Evolutionary conservation across 208 protist genomes (phyloP).

Genomic region (Leishmania major): DNA sequence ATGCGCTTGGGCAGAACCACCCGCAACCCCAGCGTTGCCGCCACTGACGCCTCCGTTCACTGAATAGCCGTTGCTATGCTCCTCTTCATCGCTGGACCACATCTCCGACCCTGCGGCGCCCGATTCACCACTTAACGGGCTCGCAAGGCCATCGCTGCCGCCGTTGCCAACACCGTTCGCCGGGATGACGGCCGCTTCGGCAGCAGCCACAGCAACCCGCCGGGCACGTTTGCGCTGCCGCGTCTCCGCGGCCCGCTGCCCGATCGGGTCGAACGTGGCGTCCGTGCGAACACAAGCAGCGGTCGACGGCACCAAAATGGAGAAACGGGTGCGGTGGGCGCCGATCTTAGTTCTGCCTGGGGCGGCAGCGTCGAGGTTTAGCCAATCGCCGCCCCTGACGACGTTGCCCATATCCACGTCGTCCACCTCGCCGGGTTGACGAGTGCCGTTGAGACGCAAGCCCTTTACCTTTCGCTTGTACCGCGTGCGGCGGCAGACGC

Average conservation of each 20-base stretch:
- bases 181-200: slow-evolving; percentile 14
- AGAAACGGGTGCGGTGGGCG: slow-evolving; percentile 1
- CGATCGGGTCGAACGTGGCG: slow-evolving; percentile 68
- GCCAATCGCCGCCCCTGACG: slow-evolving; percentile 50
- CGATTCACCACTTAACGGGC: not conserved
- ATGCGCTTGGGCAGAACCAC: not conserved
- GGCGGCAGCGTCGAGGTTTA: slow-evolving; percentile 21
- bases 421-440: slow-evolving; percentile 52
- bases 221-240: slow-evolving; percentile 44
- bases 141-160: not conserved
- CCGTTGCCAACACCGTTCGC: not conserved
- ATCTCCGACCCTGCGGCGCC: slow-evolving; percentile 9
- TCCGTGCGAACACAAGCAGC: not conserved
- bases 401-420: slow-evolving; percentile 49
- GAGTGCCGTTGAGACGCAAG: slow-evolving; percentile 53
- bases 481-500: slow-evolving; percentile 39
- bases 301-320: not conserved
- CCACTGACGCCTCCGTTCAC: not conserved
- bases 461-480: slow-evolving; percentile 28
- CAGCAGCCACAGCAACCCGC: slow-evolving; percentile 28
- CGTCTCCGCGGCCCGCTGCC: slow-evolving; percentile 51
- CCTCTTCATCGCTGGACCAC: slow-evolving; percentile 32
- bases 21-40: slow-evolving; percentile 4
- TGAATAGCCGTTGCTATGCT: slow-evolving; percentile 11
- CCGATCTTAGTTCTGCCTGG: slow-evolving; percentile 1